These are phyloP conservation scores for Emergomyces orientalis DNA, from an alignment of 2,329 filamentous ascomycete species.

Conservation along the genomic window DNA sequence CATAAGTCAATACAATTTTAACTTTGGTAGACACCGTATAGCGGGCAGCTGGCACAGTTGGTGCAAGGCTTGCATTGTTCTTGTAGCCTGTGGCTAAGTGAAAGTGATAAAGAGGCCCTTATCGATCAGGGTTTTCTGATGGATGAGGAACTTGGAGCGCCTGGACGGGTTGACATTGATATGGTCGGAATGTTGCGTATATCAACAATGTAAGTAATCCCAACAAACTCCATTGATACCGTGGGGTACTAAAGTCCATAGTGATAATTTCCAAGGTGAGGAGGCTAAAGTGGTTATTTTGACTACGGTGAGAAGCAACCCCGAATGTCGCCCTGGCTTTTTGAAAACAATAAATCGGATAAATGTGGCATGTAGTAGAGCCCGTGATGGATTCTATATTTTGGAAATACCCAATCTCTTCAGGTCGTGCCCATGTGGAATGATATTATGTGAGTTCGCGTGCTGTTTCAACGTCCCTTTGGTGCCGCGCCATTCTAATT, in stretches of 20 bases:
- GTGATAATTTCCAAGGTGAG: constrained; percentile 30
- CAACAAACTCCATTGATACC: background rate
- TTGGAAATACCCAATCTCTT: constrained; percentile 23
- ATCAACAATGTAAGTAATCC: constrained; percentile 5
- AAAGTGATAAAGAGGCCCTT: constrained; percentile 21
- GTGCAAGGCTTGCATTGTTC: constrained; percentile 15
- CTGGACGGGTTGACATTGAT: constrained; percentile 1
- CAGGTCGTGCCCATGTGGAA: constrained; percentile 23
- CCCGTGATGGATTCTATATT: constrained; percentile 26
- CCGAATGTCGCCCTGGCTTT: constrained; percentile 22
- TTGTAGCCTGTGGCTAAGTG: constrained; percentile 23
- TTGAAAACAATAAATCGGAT: constrained; percentile 27
- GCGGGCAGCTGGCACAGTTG: constrained; percentile 22
- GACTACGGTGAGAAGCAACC: constrained; percentile 26
- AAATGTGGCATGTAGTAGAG: constrained; percentile 27
- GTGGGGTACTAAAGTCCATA: constrained; percentile 1
- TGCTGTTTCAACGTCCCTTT: background rate
- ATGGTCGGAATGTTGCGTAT: constrained; percentile 4
- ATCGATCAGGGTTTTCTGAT: constrained; percentile 16
- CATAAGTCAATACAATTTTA: background rate
- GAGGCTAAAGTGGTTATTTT: constrained; percentile 29
- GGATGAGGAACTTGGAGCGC: background rate
- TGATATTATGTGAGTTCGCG: constrained; percentile 16
- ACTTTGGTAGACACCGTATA: constrained; percentile 21
- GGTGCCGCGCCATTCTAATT: background rate